These are phyloP conservation scores for Tephrocybe sp. DNA, from an alignment of 768 basidiomycete genomes.

Conservation along the genomic window DNA sequence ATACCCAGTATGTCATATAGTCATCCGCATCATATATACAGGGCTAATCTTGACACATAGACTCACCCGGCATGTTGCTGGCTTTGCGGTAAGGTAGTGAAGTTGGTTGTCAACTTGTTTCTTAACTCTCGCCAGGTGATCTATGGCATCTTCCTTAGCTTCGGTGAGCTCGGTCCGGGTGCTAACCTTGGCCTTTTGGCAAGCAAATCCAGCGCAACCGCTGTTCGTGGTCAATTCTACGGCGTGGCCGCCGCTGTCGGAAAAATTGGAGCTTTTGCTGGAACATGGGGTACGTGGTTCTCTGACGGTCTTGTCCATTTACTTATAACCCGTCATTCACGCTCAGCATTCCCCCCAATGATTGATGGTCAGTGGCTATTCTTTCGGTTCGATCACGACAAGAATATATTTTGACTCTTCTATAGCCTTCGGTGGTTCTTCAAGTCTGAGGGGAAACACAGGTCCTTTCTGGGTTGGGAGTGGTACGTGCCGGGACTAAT, in stretches of 20 bases:
- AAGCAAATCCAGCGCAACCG: slow-evolving; percentile 79
- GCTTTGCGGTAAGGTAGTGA: slow-evolving; percentile 54
- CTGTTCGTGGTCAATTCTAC: slow-evolving; percentile 79
- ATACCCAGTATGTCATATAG: slow-evolving; percentile 36
- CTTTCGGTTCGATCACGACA: neutral
- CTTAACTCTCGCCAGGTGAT: too few relatives aligned
- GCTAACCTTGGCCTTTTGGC: slow-evolving; percentile 84
- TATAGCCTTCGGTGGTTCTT: slow-evolving; percentile 59
- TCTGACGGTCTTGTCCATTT: neutral
- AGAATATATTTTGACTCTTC: neutral
- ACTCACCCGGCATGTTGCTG: slow-evolving; percentile 60
- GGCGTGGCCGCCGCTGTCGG: slow-evolving; percentile 82
- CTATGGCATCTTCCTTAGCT: slow-evolving; percentile 85
- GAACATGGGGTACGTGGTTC: slow-evolving; percentile 77
- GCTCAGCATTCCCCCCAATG: slow-evolving; percentile 61
- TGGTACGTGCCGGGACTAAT: neutral
- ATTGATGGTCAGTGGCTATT: slow-evolving; percentile 41
- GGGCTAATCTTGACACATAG: slow-evolving; percentile 24
- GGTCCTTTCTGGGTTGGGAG: slow-evolving; percentile 69
- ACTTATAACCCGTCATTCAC: neutral
- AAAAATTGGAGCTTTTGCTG: slow-evolving; percentile 78
- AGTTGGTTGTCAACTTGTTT: neutral
- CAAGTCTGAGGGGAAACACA: slow-evolving; percentile 57
- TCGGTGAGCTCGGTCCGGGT: slow-evolving; percentile 86
- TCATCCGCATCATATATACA: neutral